These are phyloP conservation scores for Lanmaoa pseudosensibilis DNA, from an alignment of 768 basidiomycete species.

Conservation along the genomic window DNA sequence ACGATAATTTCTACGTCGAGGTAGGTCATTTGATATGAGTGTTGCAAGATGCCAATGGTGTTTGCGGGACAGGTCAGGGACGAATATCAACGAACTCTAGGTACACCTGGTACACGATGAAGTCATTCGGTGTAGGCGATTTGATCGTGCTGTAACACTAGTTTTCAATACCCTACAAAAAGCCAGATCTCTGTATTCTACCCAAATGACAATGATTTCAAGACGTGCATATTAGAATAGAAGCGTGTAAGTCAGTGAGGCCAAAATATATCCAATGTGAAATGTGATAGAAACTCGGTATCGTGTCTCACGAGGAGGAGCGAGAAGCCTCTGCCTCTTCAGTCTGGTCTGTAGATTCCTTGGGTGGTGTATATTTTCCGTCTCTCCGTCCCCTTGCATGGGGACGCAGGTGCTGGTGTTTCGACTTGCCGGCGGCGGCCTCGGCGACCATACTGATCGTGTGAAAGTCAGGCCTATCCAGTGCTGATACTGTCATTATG, in stretches of 20 bases:
- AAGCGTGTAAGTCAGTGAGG: slow-evolving; percentile 16
- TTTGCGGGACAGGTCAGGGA: slow-evolving; percentile 23
- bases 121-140: background rate
- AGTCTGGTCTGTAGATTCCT: slow-evolving; percentile 30
- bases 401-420: slow-evolving; percentile 43
- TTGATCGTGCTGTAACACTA: slow-evolving; percentile 17
- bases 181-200: slow-evolving; percentile 14
- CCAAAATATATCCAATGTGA: slow-evolving; percentile 19
- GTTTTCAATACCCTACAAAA: slow-evolving; percentile 12
- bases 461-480: slow-evolving; percentile 3
- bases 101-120: slow-evolving; percentile 3
- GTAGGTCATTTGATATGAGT: slow-evolving; percentile 33
- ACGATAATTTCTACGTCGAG: slow-evolving; percentile 55
- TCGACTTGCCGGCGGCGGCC: slow-evolving; percentile 72
- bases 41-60: background rate
- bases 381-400: slow-evolving; percentile 30
- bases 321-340: slow-evolving; percentile 18
- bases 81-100: slow-evolving; percentile 21
- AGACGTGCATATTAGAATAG: slow-evolving; percentile 23
- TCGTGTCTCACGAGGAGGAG: slow-evolving; percentile 13
- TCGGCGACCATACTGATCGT: slow-evolving; percentile 76
- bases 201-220: slow-evolving; percentile 12
- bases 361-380: slow-evolving; percentile 42
- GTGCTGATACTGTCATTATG: background rate
- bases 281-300: slow-evolving; percentile 11